Percentiles rank a stretch among this genome's conserved stretches.
Conservation (phyloP, 148 eudicot genomes). For the Bassia scoparia region DNA sequence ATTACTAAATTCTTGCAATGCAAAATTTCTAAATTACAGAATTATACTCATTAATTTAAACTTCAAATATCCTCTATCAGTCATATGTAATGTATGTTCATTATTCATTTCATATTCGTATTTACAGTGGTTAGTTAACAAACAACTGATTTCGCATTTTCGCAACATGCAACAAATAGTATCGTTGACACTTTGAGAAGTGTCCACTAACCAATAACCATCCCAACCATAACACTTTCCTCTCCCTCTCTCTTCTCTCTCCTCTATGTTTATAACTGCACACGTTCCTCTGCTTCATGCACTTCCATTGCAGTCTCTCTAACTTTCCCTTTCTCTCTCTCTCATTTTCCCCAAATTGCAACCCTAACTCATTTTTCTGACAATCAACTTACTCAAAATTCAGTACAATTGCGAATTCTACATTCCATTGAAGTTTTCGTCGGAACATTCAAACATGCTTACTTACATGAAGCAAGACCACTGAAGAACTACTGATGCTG, state of each 20-base stretch:
- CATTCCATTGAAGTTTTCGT: background rate
- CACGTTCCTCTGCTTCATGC: no score
- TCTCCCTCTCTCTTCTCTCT: slow-evolving; percentile 17
- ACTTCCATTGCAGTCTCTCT: no score
- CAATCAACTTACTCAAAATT: background rate
- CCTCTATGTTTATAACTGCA: background rate
- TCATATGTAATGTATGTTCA: no score
- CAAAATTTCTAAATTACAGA: no score
- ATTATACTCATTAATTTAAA: no score
- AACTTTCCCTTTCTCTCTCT: no score
- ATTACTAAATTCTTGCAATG: no score
- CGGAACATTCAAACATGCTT: background rate
- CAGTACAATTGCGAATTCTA: background rate
- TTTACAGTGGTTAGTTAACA: no score
- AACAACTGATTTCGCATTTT: no score
- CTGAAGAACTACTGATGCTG: background rate
- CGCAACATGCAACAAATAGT: background rate
- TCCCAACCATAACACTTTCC: slow-evolving; percentile 1
- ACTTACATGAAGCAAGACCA: slow-evolving; percentile 31
- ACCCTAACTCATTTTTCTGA: slow-evolving; percentile 8
- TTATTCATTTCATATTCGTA: no score
- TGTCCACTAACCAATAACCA: slow-evolving; percentile 1
- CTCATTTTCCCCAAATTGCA: background rate
- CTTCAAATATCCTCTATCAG: no score
- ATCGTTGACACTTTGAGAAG: background rate